phyloP scores from a whole-genome alignment of 225 moss, liverwort and hornwort genomes.

The Thuidium tamariscinum region DNA sequence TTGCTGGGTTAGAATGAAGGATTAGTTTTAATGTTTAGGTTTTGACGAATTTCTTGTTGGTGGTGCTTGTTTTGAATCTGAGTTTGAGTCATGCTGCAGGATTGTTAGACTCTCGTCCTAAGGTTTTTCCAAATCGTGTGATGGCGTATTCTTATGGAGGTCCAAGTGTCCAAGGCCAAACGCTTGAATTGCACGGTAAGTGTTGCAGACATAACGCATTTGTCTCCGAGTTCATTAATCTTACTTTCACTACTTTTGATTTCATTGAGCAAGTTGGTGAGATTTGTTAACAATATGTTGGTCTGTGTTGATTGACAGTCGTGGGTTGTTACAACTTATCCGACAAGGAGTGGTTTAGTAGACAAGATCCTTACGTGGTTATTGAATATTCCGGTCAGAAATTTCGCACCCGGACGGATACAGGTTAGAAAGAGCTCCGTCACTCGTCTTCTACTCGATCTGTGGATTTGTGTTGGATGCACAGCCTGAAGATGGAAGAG shows the following conservation, averaged over 20 bases:
- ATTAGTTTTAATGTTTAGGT: background rate
- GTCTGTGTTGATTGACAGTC: constrained; percentile 15
- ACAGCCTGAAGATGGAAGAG: background rate
- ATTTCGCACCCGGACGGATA: constrained; percentile 62
- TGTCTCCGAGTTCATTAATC: background rate
- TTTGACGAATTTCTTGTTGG: background rate
- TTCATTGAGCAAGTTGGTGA: background rate
- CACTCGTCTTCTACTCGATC: background rate
- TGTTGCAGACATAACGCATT: background rate
- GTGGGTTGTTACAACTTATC: constrained; percentile 52
- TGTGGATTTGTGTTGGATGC: background rate
- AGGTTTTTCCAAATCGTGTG: background rate
- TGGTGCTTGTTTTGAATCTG: background rate
- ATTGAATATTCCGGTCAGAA: constrained; percentile 47
- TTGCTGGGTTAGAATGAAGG: background rate
- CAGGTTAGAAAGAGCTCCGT: constrained; percentile 18
- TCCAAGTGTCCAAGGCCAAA: constrained; percentile 16
- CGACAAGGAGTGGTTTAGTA: constrained; percentile 79
- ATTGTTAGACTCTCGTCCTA: background rate
- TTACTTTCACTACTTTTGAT: background rate
- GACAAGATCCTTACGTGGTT: constrained; percentile 69
- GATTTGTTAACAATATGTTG: background rate
- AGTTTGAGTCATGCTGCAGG: background rate
- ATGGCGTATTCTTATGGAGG: constrained; percentile 10
- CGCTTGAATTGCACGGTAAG: constrained; percentile 6